Percentiles rank a stretch among this genome's conserved stretches.
These are phyloP conservation scores for Globisporangium rhizosaccharum DNA, from an alignment of 352 stramenopile genomes.

Conservation along the genomic window DNA sequence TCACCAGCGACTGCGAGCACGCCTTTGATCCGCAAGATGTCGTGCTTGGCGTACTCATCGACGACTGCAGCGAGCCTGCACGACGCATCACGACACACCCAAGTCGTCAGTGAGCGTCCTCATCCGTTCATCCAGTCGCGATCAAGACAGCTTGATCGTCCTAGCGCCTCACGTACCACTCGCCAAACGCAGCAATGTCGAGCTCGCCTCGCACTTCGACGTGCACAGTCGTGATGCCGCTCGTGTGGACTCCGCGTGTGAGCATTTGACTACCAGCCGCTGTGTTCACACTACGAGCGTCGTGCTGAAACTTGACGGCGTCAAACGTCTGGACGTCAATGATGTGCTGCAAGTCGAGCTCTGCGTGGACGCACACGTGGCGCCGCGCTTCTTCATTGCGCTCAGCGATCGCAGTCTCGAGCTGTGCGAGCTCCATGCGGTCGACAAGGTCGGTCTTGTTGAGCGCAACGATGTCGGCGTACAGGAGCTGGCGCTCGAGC, in stretches of 20 bases:
- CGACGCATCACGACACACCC: neutral
- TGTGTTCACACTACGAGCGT: too few relatives aligned
- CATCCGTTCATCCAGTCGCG: too few relatives aligned
- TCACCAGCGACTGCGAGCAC: conserved; percentile 46
- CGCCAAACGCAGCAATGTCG: conserved; percentile 42
- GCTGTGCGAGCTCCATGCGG: conserved; percentile 20
- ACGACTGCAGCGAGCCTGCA: conserved; percentile 44
- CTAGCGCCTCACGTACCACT: too few relatives aligned
- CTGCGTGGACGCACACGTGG: conserved; percentile 43
- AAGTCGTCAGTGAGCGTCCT: too few relatives aligned
- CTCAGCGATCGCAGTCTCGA: conserved; percentile 22
- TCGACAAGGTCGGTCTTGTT: conserved; percentile 71
- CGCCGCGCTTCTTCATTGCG: conserved; percentile 49
- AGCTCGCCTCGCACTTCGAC: conserved; percentile 44
- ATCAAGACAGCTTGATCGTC: too few relatives aligned
- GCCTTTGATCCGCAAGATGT: conserved; percentile 65
- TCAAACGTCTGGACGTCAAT: conserved; percentile 73
- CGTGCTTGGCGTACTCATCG: conserved; percentile 41
- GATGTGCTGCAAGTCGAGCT: conserved; percentile 46
- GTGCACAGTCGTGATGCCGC: conserved; percentile 47
- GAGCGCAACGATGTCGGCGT: conserved; percentile 62
- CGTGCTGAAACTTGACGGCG: conserved; percentile 38
- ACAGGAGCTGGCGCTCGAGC: conserved; percentile 57
- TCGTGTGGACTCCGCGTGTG: conserved; percentile 36
- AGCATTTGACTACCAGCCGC: conserved; percentile 3